These are phyloP conservation scores for Alternaria sp. DNA, from an alignment of 2,329 filamentous ascomycete species.

Conservation along the genomic window DNA sequence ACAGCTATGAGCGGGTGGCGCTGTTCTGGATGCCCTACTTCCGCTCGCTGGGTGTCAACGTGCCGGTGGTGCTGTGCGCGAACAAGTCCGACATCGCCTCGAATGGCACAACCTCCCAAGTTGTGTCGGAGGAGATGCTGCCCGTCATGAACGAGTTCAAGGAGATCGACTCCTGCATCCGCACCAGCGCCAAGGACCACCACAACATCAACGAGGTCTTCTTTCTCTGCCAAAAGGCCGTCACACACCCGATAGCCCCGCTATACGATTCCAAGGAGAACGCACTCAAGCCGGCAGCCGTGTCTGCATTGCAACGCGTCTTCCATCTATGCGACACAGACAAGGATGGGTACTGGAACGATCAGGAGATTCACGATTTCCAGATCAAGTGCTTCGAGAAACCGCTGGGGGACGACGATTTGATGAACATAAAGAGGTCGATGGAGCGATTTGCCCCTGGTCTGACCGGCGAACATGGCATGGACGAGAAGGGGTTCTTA, in stretches of 20 bases:
- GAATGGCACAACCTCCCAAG: slow-evolving; percentile 77
- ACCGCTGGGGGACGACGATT: slow-evolving; percentile 77
- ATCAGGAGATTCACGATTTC: slow-evolving; percentile 88
- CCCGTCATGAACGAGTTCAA: slow-evolving; percentile 99
- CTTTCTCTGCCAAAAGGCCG: slow-evolving; percentile 96
- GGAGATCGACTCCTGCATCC: slow-evolving; percentile 97
- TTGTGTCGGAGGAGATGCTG: slow-evolving; percentile 96
- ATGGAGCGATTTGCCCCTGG: slow-evolving; percentile 73
- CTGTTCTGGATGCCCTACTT: slow-evolving; percentile 99
- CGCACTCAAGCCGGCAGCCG: slow-evolving; percentile 83
- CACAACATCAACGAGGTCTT: slow-evolving; percentile 94
- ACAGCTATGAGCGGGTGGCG: slow-evolving; percentile 96
- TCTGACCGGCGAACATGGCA: slow-evolving; percentile 66
- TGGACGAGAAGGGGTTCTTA: slow-evolving; percentile 83
- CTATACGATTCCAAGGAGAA: slow-evolving; percentile 94
- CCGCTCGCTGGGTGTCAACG: slow-evolving; percentile 95
- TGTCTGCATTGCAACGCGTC: slow-evolving; percentile 84
- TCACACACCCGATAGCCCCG: slow-evolving; percentile 95
- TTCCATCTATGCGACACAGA: slow-evolving; percentile 98
- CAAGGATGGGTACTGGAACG: slow-evolving; percentile 89
- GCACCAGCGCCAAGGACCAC: slow-evolving; percentile 89
- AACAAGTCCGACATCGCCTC: slow-evolving; percentile 93
- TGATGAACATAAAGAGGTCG: slow-evolving; percentile 88
- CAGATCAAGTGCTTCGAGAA: slow-evolving; percentile 93
- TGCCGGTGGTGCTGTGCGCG: slow-evolving; percentile 93